Evolutionary conservation across 805 yeast species (phyloP), one percentile per base, ranked within the genome.

Genomic region (Hanseniaspora lachancei): DNA sequence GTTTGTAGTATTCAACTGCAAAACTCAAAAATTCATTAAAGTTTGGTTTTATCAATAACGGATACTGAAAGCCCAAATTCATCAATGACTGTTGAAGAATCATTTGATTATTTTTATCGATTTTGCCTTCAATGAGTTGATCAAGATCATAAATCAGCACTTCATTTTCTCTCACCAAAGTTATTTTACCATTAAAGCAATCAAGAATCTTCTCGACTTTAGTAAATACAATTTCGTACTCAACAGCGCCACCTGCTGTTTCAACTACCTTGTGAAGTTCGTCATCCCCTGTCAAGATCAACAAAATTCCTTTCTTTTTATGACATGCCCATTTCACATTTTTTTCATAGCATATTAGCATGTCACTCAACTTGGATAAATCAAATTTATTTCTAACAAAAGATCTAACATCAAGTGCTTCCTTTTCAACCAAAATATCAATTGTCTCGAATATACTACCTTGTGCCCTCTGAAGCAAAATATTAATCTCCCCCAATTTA

Each of bases 151-250:
- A 62, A 3, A 61, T 40, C 6, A 61, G 15, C 3, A 62, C 56
- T 15, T 57, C 46, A 13, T 62, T 62, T 2, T 56, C 62, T 35
- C 60, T 58, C 2, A 68, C 55, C 3, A 66, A 29, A 24, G 57
- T 63, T 16, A 68, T 58, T 6, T 61, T 61, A 16, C 64, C 66
- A 9, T 57, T 57, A 0, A 61, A 13, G 5, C 66, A 54, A 54
- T 67, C 70, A 10, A 68, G 46, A 2, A 67, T 62, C 7, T 63
- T 58, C 54, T 68, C 72, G 8, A 68, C 60, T 23, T 62, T 59
- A 13, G 57, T 57, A 16, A 63, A 47, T 15, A 66, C 23, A 5
- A 54, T 58, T 2, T 60, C 48, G 8, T 57, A 58, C 5, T 18
- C 40, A 35, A 58, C 57, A 64, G 66, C 62, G 23, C 57, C 57